Evolutionary conservation across 768 basidiomycete species (phyloP), one percentile per base, ranked within the genome.

Genomic region (Suillus bovinus): DNA sequence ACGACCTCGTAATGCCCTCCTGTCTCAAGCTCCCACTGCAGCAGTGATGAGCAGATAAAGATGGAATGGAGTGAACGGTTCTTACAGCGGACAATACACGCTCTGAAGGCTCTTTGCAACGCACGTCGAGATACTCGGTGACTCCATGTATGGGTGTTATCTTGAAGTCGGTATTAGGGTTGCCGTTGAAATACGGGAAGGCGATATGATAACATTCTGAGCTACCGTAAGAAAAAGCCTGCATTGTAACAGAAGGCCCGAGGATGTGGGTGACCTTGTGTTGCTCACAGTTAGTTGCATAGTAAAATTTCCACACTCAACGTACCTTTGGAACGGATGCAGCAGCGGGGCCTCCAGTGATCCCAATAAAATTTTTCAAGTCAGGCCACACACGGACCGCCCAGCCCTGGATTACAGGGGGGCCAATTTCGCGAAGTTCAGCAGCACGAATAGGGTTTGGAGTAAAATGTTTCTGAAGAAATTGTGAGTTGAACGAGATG

Each of bases 401-500:
- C 63, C 60, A 64, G 3, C 63, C 54, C 17, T 44, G 31, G 5
- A 16, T n/a, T 2, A 17, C 22, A 31, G 46, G 50, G 16, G 31
- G 22, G 4, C 63, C 63, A 14, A 62, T 54, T 34, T 31, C 38
- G 8, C 57, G 62, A 44, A 65, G 52, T 20, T 65, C 52, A 2
- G 50, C 50, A n/a, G 58, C 64, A 17, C 64, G 64, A 10, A 49
- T 8, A 22, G 64, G 62, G 27, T 61, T 60, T 14, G 65, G 33
- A 46, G 54, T 24, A n/a, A 64, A 46, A 41, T 64, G 44, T n/a
- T 24, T 50, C 63, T 64, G 11, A 16, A 33, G 14, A 33, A 62
- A 11, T 9, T 3, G 22, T 47, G 2, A 55, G 24, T 38, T 58
- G 10, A 13, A 33, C 9, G 38, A 8, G n/a, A n/a, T 11, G 8